Base-by-base conservation (phyloP, 2,329 filamentous ascomycete species). In the Purpureocillium takamizusanense region DNA sequence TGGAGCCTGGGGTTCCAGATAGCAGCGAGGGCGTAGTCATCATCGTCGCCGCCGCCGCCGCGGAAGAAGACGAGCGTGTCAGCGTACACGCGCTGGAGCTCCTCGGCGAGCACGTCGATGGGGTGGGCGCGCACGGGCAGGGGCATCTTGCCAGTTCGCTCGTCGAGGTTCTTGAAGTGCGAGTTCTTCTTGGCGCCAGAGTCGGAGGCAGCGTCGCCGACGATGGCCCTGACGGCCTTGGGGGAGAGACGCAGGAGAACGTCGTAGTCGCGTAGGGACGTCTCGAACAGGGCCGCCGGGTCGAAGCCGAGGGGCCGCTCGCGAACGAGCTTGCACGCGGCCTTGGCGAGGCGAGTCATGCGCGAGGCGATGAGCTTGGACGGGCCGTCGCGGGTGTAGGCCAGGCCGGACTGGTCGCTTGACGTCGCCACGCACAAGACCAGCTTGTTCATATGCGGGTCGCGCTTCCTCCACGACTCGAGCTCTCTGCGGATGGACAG, bases 371-470 rank as follows among this genome's bases (percentile, higher is more conserved):
- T 78, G 35, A 97, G 85, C 56, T 85, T 89, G 11, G 83, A 78
- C 0, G 90, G 89, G 1, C 66, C 63, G 35, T 69, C 67, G 39
- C 74, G 73, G 36, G 87, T 95, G 72, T 87, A 97, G 1, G 82
- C 83, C 8, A 81, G 77, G 4, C 92, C 92, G 28, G 83, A 83
- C 5, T 67, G 62, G 50, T 95, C 88, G 45, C 85, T 67, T 38
- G 85, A 83, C 0, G 86, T 88, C 3, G 87, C 87, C 4, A 83
- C 83, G 52, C 95, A 85, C 30, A 97, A 65, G 14, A 83, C 81
- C 3, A 86, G 76, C 44, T 79, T 80, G 61, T 92, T 94, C 80
- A 97, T 85, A 38, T 74, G 78, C 1, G 89, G 88, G 52, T 98
- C 92, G 38, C 92, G 80, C 47, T 83, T 86, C 41, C 92, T 76